Conservation (phyloP, 306 rosid species). For the Rosa rugosa region DNA sequence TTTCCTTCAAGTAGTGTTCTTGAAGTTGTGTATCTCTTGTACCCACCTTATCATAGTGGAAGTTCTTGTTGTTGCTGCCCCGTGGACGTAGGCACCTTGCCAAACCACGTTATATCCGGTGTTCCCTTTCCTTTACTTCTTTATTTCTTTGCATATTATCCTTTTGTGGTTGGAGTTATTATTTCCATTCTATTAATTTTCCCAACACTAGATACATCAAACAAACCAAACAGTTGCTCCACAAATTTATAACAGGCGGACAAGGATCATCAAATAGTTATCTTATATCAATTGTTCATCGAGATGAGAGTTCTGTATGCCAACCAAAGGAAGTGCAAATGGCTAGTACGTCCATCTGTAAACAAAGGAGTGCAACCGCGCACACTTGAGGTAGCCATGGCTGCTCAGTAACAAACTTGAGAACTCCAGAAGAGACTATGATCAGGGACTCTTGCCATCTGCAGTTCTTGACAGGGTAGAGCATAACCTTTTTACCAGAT, state of each 20-base stretch:
- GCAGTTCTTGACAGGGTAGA: background rate
- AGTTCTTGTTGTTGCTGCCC: no score
- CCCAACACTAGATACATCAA: background rate
- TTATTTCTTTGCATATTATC: no score
- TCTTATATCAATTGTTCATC: background rate
- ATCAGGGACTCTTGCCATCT: background rate
- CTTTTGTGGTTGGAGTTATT: no score
- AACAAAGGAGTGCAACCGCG: no score
- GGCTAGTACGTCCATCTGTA: background rate
- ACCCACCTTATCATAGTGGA: no score
- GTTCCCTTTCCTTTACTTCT: no score
- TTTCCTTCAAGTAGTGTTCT: no score
- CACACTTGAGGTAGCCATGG: background rate
- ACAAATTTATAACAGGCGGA: background rate
- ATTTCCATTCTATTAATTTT: no score
- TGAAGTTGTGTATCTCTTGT: no score
- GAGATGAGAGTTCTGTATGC: background rate
- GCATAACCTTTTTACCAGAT: background rate
- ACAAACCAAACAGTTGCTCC: slow-evolving; percentile 9
- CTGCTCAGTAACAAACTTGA: slow-evolving; percentile 1
- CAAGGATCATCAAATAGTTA: background rate
- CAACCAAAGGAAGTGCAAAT: background rate
- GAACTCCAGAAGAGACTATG: background rate
- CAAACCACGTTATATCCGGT: no score
- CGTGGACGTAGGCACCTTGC: no score